Percentiles rank a stretch among this genome's conserved stretches.
Evolutionary conservation across 2,329 filamentous ascomycete genomes (phyloP).

Genomic region (Neonectria ditissima): DNA sequence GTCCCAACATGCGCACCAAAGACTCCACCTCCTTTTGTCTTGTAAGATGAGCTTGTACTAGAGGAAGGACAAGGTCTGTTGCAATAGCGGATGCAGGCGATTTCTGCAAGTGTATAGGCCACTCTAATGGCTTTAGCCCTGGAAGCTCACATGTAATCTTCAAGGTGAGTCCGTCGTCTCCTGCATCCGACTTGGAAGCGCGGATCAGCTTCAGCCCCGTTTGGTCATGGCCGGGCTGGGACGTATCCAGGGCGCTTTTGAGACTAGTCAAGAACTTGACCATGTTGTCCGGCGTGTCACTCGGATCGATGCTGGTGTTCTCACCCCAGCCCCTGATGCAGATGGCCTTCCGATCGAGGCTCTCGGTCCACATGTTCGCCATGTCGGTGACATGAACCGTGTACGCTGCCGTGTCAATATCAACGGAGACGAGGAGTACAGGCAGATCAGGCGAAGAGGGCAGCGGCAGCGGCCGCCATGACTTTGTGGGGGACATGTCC

Average conservation of each 20-base stretch:
- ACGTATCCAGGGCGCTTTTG: slow-evolving; percentile 62
- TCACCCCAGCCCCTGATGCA: slow-evolving; percentile 70
- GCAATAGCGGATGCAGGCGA: slow-evolving; percentile 56
- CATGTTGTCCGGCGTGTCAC: slow-evolving; percentile 75
- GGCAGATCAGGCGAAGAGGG: slow-evolving; percentile 60
- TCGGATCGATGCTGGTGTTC: slow-evolving; percentile 79
- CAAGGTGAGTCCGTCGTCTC: slow-evolving; percentile 60
- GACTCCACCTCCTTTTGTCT: slow-evolving; percentile 56
- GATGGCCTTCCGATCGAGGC: slow-evolving; percentile 70
- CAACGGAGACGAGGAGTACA: slow-evolving; percentile 71
- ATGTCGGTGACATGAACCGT: slow-evolving; percentile 77
- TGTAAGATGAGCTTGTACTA: slow-evolving; percentile 60
- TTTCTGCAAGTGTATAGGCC: slow-evolving; percentile 71
- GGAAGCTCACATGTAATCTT: slow-evolving; percentile 71
- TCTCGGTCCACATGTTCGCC: slow-evolving; percentile 78
- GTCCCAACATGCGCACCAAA: slow-evolving; percentile 56
- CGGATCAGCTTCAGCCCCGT: slow-evolving; percentile 59
- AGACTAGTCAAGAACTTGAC: slow-evolving; percentile 74
- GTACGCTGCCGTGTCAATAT: slow-evolving; percentile 69
- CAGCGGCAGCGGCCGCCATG: slow-evolving; percentile 63
- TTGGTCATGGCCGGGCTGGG: slow-evolving; percentile 55
- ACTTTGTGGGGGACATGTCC: slow-evolving; percentile 48
- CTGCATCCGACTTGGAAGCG: slow-evolving; percentile 47
- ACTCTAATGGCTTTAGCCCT: slow-evolving; percentile 72
- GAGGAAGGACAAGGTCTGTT: slow-evolving; percentile 63